Evolutionary conservation across 768 basidiomycete genomes (phyloP).

Genomic region (Naganishia vaughanmartiniae): DNA sequence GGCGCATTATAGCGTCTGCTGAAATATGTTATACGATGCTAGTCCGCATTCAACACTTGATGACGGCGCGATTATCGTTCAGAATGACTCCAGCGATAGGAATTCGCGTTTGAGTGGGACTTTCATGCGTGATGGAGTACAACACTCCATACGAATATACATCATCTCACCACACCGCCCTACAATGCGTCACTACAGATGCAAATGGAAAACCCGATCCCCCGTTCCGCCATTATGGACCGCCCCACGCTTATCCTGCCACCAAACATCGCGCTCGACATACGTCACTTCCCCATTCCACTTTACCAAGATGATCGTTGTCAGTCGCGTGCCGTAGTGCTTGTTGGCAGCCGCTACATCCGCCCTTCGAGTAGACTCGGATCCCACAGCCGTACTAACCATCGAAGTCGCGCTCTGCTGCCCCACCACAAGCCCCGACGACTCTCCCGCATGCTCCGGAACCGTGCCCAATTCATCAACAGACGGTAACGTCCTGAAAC

Average conservation of each 20-base stretch:
- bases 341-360: constrained; percentile 5
- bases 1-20: too few relatives aligned
- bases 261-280: constrained; percentile 44
- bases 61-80: too few relatives aligned
- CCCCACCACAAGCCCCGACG: too few relatives aligned
- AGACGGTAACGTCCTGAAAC: neutral
- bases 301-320: constrained; percentile 46
- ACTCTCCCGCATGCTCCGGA: neutral
- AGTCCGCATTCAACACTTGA: too few relatives aligned
- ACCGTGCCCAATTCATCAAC: neutral
- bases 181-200: constrained; percentile 27
- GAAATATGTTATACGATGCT: too few relatives aligned
- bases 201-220: constrained; percentile 23
- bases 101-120: too few relatives aligned
- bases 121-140: too few relatives aligned
- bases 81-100: too few relatives aligned
- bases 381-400: neutral
- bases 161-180: neutral
- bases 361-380: neutral
- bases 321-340: constrained; percentile 46
- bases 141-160: too few relatives aligned
- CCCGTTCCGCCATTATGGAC: constrained; percentile 31
- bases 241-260: constrained; percentile 33
- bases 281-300: constrained; percentile 42
- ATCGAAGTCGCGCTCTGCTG: too few relatives aligned